Conservation (phyloP, 208 protist species). For the Histomonas meleagridis region DNA sequence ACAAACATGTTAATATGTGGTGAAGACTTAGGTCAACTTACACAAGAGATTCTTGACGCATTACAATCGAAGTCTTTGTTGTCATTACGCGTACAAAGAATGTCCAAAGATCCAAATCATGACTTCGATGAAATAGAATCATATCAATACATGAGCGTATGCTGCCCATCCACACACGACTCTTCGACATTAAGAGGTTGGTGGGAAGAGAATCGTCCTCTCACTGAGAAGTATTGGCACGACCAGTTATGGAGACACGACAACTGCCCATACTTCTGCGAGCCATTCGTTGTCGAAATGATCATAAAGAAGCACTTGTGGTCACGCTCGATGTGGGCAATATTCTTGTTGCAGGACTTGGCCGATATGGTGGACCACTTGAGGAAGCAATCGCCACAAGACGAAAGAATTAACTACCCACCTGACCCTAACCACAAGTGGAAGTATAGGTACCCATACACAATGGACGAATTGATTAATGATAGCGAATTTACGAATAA, state of each 20-base stretch:
- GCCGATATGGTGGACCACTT: not conserved
- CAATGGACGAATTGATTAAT: not conserved
- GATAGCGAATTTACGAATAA: not conserved
- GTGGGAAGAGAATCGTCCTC: not conserved
- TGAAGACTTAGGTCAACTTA: conserved; percentile 27
- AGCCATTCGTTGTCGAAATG: not conserved
- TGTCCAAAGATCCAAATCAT: not conserved
- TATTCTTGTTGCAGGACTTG: not conserved
- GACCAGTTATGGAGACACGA: not conserved
- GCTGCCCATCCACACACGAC: conserved; percentile 10
- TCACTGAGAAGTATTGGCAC: not conserved
- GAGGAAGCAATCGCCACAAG: not conserved
- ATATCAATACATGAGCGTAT: not conserved
- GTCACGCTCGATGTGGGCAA: conserved; percentile 12
- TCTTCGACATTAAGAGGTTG: not conserved
- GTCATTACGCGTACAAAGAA: not conserved
- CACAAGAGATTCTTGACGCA: not conserved
- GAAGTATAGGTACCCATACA: not conserved
- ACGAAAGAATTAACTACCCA: not conserved
- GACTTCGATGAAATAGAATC: not conserved
- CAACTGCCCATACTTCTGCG: not conserved
- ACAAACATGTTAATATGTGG: not conserved
- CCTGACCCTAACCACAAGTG: conserved; percentile 7
- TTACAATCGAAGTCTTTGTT: not conserved
- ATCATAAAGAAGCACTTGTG: not conserved